A percentile compares a stretch with the other conserved stretches of the same genome.
phyloP scores from a whole-genome alignment of 1,284 basidiomycete species.

The Pascua guehoae region DNA sequence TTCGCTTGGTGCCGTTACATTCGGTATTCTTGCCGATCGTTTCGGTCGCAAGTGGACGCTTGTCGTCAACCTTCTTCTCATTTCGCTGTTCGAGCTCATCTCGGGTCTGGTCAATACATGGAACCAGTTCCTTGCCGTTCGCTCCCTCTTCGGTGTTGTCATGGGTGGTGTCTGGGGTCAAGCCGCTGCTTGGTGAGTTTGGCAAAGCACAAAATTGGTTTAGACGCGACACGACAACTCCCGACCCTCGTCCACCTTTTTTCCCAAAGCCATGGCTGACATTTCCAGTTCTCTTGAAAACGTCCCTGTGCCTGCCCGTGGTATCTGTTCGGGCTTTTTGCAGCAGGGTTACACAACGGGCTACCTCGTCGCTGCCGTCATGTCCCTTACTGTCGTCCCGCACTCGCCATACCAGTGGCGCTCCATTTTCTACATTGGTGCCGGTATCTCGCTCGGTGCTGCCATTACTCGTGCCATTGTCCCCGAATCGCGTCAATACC shows the following conservation, averaged over 20 bases:
- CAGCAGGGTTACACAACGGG: slow-evolving; percentile 68
- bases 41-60: slow-evolving; percentile 93
- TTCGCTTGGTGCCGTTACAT: slow-evolving; percentile 78
- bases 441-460: slow-evolving; percentile 66
- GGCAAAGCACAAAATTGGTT: not conserved
- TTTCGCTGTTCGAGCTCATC: slow-evolving; percentile 70
- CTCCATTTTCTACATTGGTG: slow-evolving; percentile 50
- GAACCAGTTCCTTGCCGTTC: slow-evolving; percentile 50
- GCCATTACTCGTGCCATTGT: slow-evolving; percentile 68
- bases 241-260: not conserved
- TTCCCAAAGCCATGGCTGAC: not conserved
- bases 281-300: slow-evolving; percentile 71
- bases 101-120: slow-evolving; percentile 54
- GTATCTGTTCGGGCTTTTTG: slow-evolving; percentile 75
- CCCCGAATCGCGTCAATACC: slow-evolving; percentile 76
- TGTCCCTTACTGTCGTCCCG: slow-evolving; percentile 58
- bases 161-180: slow-evolving; percentile 65
- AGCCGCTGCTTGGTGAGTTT: slow-evolving; percentile 49
- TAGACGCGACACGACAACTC: not conserved
- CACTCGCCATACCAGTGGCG: slow-evolving; percentile 45
- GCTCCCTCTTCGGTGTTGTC: slow-evolving; percentile 73
- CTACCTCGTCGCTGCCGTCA: slow-evolving; percentile 50
- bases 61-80: slow-evolving; percentile 68
- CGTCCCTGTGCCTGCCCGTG: slow-evolving; percentile 77
- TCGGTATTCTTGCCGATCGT: slow-evolving; percentile 71